Evolutionary conservation across 306 rosid species (phyloP).

Genomic region (Cercis canadensis): DNA sequence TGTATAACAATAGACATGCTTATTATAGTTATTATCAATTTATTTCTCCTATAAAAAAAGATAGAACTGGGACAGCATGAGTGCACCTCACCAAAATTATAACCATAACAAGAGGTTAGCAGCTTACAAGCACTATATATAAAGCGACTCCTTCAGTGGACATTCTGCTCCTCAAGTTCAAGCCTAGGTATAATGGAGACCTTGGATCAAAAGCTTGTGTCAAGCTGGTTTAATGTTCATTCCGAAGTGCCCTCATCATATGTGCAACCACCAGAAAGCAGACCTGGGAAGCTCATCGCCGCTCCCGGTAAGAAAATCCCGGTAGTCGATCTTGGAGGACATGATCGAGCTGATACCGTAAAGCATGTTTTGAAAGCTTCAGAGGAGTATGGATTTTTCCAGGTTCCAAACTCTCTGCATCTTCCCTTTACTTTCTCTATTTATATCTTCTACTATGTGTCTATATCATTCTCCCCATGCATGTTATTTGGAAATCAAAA

Average conservation of each 20-base stretch:
- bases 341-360: conserved; percentile 42
- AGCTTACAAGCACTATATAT: not conserved
- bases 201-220: conserved; percentile 38
- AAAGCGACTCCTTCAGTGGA: not conserved
- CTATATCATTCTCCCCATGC: not conserved
- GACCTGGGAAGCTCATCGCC: conserved; percentile 39
- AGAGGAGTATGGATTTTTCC: conserved; percentile 70
- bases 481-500: not conserved
- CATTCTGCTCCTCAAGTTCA: conserved; percentile 12
- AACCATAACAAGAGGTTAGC: not conserved
- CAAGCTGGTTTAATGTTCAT: conserved; percentile 50
- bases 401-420: conserved; percentile 38
- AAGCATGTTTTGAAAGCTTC: conserved; percentile 52
- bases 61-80: too few species aligned
- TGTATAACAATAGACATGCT: too few species aligned
- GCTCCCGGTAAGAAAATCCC: conserved; percentile 46
- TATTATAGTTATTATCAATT: too few species aligned
- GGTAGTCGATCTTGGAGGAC: conserved; percentile 51
- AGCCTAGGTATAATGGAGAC: not conserved
- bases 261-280: conserved; percentile 51
- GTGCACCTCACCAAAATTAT: too few species aligned
- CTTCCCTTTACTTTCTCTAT: not conserved
- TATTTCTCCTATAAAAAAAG: too few species aligned
- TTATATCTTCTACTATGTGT: not conserved
- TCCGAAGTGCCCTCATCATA: conserved; percentile 45